Base-by-base conservation (phyloP, 345 rosid genomes). In the Camelina hispida region DNA sequence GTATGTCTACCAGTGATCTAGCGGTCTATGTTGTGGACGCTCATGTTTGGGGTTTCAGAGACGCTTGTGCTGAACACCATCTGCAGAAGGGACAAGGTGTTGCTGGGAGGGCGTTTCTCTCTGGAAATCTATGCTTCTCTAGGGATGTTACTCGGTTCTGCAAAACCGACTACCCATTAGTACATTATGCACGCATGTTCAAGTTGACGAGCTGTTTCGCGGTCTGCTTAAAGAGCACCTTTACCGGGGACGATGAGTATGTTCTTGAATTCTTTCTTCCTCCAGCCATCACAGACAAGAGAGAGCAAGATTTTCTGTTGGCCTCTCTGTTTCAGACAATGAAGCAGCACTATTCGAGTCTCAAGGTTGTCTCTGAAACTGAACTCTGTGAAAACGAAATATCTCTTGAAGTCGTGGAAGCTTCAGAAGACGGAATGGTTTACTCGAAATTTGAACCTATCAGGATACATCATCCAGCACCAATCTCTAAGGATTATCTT, bases 131-230 rank as follows among this genome's bases (percentile, higher is more conserved):
- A 22, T 91, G 93, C 82, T 94, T 91, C 87, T 94, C 86, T 68
- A 69, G 72, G 58, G 93, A 94, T 17, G 80, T 94, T 15, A 87
- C 89, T 32, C 85, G 77, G 18, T 88, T 91, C 78, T 88, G 95
- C 84, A 94, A 94, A 83, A 86, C 89, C 5, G 88, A 91, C 51
- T 91, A 91, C 81, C 98, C 98, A 15, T 70, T 94, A 51, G 98
- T 94, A n/a, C 98, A 94, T 62, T 91, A 94, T 74, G 98, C 98
- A 16, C 97, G 93, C 62, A 81, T 91, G 95, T 94, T 94, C 79
- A 86, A 84, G 68, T 70, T 94, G 70, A 81, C 84, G 7, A 77
- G 96, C 75, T 83, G 95, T 80, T 91, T 88, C 40, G 91, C 98
- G 1, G 86, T 88, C 76, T 91, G 97, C 81, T 83, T 94, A 81